These are phyloP conservation scores for Neurospora pannonica DNA, from an alignment of 495 filamentous ascomycete species.

Conservation along the genomic window DNA sequence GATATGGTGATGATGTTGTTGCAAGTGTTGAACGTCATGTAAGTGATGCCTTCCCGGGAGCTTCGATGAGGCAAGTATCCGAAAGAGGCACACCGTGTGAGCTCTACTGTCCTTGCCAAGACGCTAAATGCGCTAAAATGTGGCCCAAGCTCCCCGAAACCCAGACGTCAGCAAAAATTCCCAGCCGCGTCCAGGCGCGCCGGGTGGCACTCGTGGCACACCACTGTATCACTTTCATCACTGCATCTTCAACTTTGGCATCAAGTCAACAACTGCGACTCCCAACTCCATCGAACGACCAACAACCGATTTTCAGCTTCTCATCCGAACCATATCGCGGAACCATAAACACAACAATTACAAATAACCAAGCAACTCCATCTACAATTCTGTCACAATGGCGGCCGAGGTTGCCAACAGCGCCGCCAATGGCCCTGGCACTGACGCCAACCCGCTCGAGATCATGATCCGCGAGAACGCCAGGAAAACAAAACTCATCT, in stretches of 20 bases:
- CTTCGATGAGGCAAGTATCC: neutral
- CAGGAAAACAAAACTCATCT: conserved; percentile 30
- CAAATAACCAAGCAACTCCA: neutral
- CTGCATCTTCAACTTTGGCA: neutral
- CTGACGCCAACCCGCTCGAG: conserved; percentile 22
- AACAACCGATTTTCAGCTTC: neutral
- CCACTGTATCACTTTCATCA: neutral
- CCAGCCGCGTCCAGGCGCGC: neutral
- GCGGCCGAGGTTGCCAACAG: conserved; percentile 18
- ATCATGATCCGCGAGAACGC: conserved; percentile 32
- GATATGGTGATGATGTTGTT: neutral
- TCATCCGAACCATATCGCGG: neutral
- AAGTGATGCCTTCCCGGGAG: conserved; percentile 20
- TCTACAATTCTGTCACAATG: too few relatives aligned
- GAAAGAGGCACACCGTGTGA: neutral
- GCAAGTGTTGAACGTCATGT: conserved; percentile 16
- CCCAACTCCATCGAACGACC: neutral
- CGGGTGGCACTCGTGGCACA: neutral
- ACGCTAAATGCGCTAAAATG: neutral
- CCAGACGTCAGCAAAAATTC: neutral
- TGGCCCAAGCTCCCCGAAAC: neutral
- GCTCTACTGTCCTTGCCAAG: neutral
- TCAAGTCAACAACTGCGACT: neutral
- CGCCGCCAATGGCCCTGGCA: conserved; percentile 9
- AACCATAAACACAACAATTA: neutral